Percentiles rank a stretch among this genome's conserved stretches.
phyloP scores from a whole-genome alignment of 768 basidiomycete genomes.

The Chiua virens region DNA sequence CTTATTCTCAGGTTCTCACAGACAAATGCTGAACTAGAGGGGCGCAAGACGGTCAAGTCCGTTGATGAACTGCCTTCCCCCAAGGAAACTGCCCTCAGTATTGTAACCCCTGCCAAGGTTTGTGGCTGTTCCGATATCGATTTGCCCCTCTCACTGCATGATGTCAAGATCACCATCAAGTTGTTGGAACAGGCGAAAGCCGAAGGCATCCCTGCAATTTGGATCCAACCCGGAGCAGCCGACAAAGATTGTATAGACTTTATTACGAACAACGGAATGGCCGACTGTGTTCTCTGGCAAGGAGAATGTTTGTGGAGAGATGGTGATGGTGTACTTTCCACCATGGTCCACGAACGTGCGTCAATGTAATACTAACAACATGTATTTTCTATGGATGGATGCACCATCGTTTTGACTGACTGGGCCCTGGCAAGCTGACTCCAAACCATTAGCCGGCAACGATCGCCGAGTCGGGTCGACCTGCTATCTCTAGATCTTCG shows the following conservation, averaged over 20 bases:
- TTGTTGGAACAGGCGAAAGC: conserved; percentile 66
- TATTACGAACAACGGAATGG: conserved; percentile 63
- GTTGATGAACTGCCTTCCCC: conserved; percentile 61
- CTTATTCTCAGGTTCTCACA: conserved; percentile 30
- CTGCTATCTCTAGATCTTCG: neutral
- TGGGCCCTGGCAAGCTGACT: no score
- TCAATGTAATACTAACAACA: conserved; percentile 11
- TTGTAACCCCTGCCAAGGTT: conserved; percentile 78
- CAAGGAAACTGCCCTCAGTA: conserved; percentile 67
- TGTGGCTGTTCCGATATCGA: neutral
- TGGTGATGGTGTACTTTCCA: conserved; percentile 56
- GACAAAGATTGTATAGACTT: conserved; percentile 62
- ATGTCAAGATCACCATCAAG: conserved; percentile 63
- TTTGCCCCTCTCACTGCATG: neutral
- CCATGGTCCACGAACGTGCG: conserved; percentile 22
- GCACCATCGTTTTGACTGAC: neutral
- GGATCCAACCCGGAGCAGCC: conserved; percentile 90
- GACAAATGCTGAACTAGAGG: conserved; percentile 73
- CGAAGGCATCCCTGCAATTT: conserved; percentile 73
- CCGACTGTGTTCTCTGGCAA: conserved; percentile 70
- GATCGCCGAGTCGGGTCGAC: neutral
- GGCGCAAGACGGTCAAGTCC: conserved; percentile 52
- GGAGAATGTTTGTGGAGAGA: conserved; percentile 82
- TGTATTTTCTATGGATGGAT: neutral
- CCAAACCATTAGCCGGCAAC: no score